A percentile compares a stretch with the other conserved stretches of the same genome.
Conservation (phyloP, 2,329 filamentous ascomycete species). For the Alternaria panax region DNA sequence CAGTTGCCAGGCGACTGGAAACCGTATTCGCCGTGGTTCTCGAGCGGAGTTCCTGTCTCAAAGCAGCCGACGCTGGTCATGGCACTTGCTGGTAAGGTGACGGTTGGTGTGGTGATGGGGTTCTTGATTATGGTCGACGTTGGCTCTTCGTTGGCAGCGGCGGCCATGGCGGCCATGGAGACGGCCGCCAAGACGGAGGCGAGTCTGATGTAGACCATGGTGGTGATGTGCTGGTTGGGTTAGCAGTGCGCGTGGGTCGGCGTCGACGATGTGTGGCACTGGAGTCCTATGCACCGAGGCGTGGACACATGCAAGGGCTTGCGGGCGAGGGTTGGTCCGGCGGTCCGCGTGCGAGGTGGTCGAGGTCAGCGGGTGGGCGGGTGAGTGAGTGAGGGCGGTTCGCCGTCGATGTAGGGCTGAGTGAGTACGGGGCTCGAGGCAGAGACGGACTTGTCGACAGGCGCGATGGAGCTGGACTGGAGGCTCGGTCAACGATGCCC, state of each 20-base stretch:
- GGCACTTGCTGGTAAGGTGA: slow-evolving; percentile 34
- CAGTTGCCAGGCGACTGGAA: slow-evolving; percentile 66
- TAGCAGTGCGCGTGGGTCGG: slow-evolving; percentile 10
- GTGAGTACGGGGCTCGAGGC: slow-evolving; percentile 12
- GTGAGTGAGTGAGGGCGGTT: not conserved
- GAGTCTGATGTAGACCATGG: slow-evolving; percentile 46
- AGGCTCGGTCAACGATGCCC: slow-evolving; percentile 21
- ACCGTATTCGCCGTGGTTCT: slow-evolving; percentile 56
- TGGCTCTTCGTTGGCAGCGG: slow-evolving; percentile 25
- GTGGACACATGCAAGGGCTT: slow-evolving; percentile 34
- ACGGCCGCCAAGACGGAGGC: slow-evolving; percentile 43
- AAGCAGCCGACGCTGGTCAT: slow-evolving; percentile 60
- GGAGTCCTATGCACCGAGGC: slow-evolving; percentile 31
- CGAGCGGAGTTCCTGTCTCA: slow-evolving; percentile 55
- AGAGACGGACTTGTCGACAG: not conserved
- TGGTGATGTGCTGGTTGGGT: slow-evolving; percentile 16
- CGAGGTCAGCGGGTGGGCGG: not conserved
- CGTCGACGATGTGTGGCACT: slow-evolving; percentile 26
- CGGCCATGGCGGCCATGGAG: slow-evolving; percentile 38
- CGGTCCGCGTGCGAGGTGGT: slow-evolving; percentile 1
- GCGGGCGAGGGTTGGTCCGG: slow-evolving; percentile 9
- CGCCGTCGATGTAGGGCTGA: not conserved
- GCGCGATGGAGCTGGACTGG: slow-evolving; percentile 10
- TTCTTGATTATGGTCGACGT: slow-evolving; percentile 28
- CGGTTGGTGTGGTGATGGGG: slow-evolving; percentile 43